Conservation (phyloP, 2,329 filamentous ascomycete species). For the Thielaviopsis populi region DNA sequence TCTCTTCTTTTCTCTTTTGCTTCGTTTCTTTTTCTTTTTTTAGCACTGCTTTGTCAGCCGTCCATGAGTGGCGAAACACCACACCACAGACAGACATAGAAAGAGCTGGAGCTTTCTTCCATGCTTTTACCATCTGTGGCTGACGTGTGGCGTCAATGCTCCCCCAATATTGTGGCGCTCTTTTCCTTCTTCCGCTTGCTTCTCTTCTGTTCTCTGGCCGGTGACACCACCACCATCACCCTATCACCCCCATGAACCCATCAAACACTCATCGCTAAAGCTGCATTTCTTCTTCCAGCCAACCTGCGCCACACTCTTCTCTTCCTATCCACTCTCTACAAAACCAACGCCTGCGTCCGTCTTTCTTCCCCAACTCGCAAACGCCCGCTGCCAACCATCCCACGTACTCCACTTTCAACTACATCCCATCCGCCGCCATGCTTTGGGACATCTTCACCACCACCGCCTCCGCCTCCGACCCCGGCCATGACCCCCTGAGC, state of each 20-base stretch:
- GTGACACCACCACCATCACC: no score
- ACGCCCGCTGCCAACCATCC: background rate
- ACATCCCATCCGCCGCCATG: constrained; percentile 5
- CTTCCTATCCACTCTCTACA: no score
- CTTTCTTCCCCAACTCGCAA: background rate
- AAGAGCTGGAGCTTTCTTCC: background rate
- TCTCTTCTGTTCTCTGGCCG: no score
- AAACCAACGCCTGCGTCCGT: background rate
- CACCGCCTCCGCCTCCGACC: background rate
- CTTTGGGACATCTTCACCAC: constrained; percentile 15
- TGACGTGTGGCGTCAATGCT: background rate
- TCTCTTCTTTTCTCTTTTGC: no score
- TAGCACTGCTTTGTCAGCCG: background rate
- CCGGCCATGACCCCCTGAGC: constrained; percentile 8
- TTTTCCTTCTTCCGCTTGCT: no score
- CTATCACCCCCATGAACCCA: no score
- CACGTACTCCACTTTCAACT: background rate
- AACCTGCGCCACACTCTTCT: no score
- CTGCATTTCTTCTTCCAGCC: no score
- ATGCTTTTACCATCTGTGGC: background rate
- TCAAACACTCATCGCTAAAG: no score
- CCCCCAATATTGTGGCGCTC: no score
- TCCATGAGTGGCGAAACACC: background rate
- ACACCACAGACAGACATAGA: background rate
- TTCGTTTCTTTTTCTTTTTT: background rate